These are phyloP conservation scores for Dalbergia cultrata DNA, from an alignment of 306 rosid species.

Conservation along the genomic window DNA sequence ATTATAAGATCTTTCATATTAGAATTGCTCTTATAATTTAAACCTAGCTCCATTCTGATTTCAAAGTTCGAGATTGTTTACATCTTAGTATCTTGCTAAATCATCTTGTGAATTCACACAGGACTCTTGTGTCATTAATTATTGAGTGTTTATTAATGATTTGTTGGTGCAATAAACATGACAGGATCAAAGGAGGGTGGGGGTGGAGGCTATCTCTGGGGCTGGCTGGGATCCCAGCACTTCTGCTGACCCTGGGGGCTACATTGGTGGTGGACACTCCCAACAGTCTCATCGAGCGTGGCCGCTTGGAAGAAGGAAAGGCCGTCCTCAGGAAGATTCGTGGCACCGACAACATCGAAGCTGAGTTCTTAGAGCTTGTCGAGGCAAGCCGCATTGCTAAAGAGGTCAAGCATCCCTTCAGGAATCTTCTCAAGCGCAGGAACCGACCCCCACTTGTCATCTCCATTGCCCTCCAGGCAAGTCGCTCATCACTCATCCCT, in stretches of 20 bases:
- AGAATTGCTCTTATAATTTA: too few species aligned
- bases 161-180: too few species aligned
- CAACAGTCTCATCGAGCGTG: conserved; percentile 89
- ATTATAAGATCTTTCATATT: too few species aligned
- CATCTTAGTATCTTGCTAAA: too few species aligned
- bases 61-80: too few species aligned
- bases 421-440: conserved; percentile 72
- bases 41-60: too few species aligned
- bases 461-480: conserved; percentile 80
- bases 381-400: conserved; percentile 86
- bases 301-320: conserved; percentile 83
- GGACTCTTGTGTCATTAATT: too few species aligned
- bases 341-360: conserved; percentile 79
- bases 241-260: conserved; percentile 77
- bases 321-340: conserved; percentile 71
- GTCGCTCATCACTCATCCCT: background rate
- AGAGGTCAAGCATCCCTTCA: conserved; percentile 81
- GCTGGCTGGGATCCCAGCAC: conserved; percentile 86
- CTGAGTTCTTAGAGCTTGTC: conserved; percentile 77
- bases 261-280: conserved; percentile 89
- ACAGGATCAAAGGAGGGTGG: conserved; percentile 87
- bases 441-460: conserved; percentile 88
- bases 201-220: conserved; percentile 99
- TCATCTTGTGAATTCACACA: too few species aligned
- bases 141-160: too few species aligned